Base-by-base conservation (phyloP, 2,329 filamentous ascomycete genomes). In the Aspergillus sp. region DNA sequence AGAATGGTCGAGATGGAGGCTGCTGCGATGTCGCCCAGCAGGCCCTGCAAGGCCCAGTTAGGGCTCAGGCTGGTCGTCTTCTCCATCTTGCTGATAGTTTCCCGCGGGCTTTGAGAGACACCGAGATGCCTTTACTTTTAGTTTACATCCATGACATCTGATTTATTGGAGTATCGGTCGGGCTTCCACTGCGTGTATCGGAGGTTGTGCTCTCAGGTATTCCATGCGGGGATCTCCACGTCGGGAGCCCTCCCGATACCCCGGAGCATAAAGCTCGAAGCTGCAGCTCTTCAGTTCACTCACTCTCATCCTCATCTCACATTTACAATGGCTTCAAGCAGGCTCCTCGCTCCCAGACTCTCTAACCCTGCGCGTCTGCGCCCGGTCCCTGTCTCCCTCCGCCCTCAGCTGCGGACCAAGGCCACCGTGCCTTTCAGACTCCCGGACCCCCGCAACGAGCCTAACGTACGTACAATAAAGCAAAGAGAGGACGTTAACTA, bases 401-500 rank as follows among this genome's bases (percentile, higher is more conserved):
- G 43, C 4, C 60, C 57, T 12, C 50, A 58, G 35, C 54, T 40
- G 11, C 67, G 69, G 8, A 52, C 57, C 37, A 67, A 68, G 47
- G 63, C 68, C 2, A 73, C 70, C 1, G 56, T 63, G 2, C 70
- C 70, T 17, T 73, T 71, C 55, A 61, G 65, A 40, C 68, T 73
- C 7, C 70, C 70, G 3, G 70, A 64, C 47, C 63, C 70, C 17
- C 62, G 68, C 40, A 73, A 73, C 50, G 70, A 73, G 71, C 74
- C 66, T 47, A 78, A 73, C 53, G 68, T 72, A n/a, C 8, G 11
- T 48, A 14, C 15, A 8, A 12, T 11, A 23, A 9, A 3, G 12
- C 2, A 8, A 8, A 21, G 6, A 15, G 11, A 6, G 27, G 3
- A 25, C 17, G 5, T 14, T 31, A 9, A 12, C 52, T 48, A 47